phyloP scores from a whole-genome alignment of 805 yeast species.

The Nematodospora valgi region DNA sequence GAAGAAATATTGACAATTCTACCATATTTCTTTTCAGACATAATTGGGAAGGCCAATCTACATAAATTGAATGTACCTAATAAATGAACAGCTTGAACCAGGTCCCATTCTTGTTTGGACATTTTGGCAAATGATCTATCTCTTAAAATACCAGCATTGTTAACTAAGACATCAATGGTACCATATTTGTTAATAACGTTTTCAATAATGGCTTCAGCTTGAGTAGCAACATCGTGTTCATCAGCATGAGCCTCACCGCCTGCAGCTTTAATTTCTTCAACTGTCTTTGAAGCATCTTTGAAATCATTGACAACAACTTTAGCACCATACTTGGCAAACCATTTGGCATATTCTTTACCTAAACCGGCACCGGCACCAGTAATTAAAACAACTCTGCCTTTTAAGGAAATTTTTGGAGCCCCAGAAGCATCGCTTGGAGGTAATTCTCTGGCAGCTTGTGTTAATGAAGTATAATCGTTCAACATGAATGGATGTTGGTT shows the following conservation, averaged over 20 bases:
- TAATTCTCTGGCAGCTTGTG: slow-evolving; percentile 48
- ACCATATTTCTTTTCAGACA: slow-evolving; percentile 75
- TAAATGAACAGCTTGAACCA: slow-evolving; percentile 78
- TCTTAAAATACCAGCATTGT: slow-evolving; percentile 93
- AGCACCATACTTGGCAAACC: slow-evolving; percentile 89
- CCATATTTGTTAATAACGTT: slow-evolving; percentile 78
- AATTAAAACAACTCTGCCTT: slow-evolving; percentile 81
- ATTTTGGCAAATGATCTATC: slow-evolving; percentile 85
- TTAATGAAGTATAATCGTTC: slow-evolving; percentile 65
- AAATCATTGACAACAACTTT: slow-evolving; percentile 93
- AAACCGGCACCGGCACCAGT: slow-evolving; percentile 97
- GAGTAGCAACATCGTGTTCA: slow-evolving; percentile 72
- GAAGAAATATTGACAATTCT: slow-evolving; percentile 85
- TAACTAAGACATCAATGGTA: slow-evolving; percentile 77
- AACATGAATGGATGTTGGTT: slow-evolving; percentile 68
- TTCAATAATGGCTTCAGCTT: slow-evolving; percentile 71
- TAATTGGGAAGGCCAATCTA: slow-evolving; percentile 91
- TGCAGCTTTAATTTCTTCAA: slow-evolving; percentile 63
- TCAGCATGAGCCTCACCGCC: slow-evolving; percentile 86
- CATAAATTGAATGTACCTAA: slow-evolving; percentile 77
- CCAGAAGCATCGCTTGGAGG: slow-evolving; percentile 47
- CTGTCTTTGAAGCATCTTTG: slow-evolving; percentile 68
- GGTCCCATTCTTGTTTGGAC: slow-evolving; percentile 80
- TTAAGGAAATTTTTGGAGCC: slow-evolving; percentile 52
- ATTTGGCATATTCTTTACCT: slow-evolving; percentile 84